Evolutionary conservation across 2,329 filamentous ascomycete species (phyloP).

Genomic region (Aureobasidium subglaciale): DNA sequence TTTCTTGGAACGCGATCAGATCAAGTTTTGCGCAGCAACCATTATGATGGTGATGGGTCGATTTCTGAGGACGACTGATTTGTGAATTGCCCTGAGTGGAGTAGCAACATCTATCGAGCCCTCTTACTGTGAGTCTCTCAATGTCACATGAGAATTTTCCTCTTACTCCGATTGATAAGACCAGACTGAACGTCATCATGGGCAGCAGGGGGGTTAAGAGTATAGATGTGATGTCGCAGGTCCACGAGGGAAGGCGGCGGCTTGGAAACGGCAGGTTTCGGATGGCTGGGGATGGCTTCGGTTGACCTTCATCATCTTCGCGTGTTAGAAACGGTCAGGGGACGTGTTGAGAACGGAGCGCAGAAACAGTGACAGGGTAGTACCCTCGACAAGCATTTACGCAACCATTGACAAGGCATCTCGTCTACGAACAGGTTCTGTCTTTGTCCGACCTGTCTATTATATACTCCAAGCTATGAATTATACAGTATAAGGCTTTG

Average conservation of each 20-base stretch:
- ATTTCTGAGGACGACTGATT: not conserved
- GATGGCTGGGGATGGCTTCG: slow-evolving; percentile 3
- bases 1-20: not conserved
- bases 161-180: no score
- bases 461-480: no score
- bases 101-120: not conserved
- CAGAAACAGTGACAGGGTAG: not conserved
- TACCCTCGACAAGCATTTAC: not conserved
- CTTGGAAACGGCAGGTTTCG: not conserved
- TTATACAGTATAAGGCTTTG: no score
- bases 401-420: not conserved
- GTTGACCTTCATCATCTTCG: not conserved
- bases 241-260: not conserved
- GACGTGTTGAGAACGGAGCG: not conserved
- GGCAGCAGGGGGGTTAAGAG: not conserved
- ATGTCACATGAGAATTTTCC: not conserved
- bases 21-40: not conserved
- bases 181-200: not conserved
- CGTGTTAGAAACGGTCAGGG: not conserved
- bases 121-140: not conserved
- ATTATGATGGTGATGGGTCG: not conserved
- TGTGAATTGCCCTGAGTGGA: not conserved
- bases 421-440: not conserved
- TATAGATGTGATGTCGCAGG: not conserved
- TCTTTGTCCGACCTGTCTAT: no score